These are phyloP conservation scores for Peterozyma xylosa DNA, from an alignment of 805 yeast species.

Conservation along the genomic window DNA sequence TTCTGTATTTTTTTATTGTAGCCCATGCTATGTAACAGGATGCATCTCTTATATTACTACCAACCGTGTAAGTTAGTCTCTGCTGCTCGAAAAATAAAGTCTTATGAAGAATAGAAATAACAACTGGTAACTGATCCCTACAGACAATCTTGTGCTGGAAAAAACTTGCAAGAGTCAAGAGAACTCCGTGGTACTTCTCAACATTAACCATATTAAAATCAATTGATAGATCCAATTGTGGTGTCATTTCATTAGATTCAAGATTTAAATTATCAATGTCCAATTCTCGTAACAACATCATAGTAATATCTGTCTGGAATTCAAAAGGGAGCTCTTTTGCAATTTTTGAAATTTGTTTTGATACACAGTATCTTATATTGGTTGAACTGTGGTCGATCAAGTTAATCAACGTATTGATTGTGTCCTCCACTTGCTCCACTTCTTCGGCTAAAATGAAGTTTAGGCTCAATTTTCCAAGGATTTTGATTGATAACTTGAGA, in stretches of 20 bases:
- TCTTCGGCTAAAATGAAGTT: conserved; percentile 14
- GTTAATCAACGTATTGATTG: conserved; percentile 39
- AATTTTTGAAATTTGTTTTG: conserved; percentile 57
- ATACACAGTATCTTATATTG: conserved; percentile 51
- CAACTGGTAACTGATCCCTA: conserved; percentile 12
- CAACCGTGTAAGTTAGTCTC: conserved; percentile 42
- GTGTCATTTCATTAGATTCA: background rate
- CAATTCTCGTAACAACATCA: conserved; percentile 24
- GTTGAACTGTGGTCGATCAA: conserved; percentile 43
- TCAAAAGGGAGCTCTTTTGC: conserved; percentile 20
- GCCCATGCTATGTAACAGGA: conserved; percentile 87
- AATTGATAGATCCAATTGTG: conserved; percentile 11
- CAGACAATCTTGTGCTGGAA: conserved; percentile 16
- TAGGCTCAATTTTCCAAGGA: conserved; percentile 32
- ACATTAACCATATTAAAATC: conserved; percentile 27
- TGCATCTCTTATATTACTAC: conserved; percentile 74
- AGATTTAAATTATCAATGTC: conserved; percentile 15
- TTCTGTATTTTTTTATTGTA: conserved; percentile 33
- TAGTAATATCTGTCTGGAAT: conserved; percentile 34
- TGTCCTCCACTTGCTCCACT: conserved; percentile 35
- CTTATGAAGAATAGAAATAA: conserved; percentile 31
- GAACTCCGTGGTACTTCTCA: conserved; percentile 46
- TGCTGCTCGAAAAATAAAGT: conserved; percentile 54
- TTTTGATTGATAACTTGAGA: conserved; percentile 19
- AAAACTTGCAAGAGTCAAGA: conserved; percentile 51